Percentiles rank a stretch among this genome's conserved stretches.
These are phyloP conservation scores for Talaromyces nanjingensis DNA, from an alignment of 495 filamentous ascomycete species.

Conservation along the genomic window DNA sequence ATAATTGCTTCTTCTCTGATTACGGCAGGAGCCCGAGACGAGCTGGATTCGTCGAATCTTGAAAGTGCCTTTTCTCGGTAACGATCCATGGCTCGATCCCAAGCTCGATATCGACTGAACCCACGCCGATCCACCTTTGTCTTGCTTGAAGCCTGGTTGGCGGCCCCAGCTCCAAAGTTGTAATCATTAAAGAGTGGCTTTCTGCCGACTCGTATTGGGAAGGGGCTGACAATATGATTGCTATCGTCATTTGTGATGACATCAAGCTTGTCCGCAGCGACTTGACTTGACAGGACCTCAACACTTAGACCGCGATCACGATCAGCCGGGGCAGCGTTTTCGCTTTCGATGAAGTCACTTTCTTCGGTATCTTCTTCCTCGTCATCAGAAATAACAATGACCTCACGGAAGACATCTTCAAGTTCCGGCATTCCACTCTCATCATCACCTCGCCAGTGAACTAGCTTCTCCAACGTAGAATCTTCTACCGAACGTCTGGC, in stretches of 20 bases:
- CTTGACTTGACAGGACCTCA: conserved; percentile 32
- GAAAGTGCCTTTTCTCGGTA: conserved; percentile 19
- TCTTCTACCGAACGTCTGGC: conserved; percentile 66
- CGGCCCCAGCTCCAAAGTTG: conserved; percentile 22
- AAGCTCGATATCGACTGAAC: conserved; percentile 43
- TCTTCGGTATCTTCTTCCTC: conserved; percentile 51
- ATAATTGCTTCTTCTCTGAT: neutral
- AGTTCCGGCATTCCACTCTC: conserved; percentile 67
- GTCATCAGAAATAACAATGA: conserved; percentile 77
- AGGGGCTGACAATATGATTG: conserved; percentile 2
- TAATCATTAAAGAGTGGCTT: conserved; percentile 21
- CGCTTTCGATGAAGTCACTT: conserved; percentile 14
- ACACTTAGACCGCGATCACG: conserved; percentile 30
- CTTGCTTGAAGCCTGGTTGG: conserved; percentile 13
- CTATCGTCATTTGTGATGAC: neutral
- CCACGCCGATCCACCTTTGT: conserved; percentile 35
- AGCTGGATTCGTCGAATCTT: neutral
- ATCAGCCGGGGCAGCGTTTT: conserved; percentile 12
- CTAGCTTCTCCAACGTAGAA: conserved; percentile 61
- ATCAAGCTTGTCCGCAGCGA: conserved; percentile 11
- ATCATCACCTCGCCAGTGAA: conserved; percentile 85
- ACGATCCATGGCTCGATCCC: conserved; percentile 37
- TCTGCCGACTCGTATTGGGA: conserved; percentile 11
- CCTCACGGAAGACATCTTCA: conserved; percentile 73
- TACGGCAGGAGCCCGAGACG: neutral